Evolutionary conservation across 1,284 basidiomycete genomes (phyloP).

Genomic region (Clitocybe nebularis): DNA sequence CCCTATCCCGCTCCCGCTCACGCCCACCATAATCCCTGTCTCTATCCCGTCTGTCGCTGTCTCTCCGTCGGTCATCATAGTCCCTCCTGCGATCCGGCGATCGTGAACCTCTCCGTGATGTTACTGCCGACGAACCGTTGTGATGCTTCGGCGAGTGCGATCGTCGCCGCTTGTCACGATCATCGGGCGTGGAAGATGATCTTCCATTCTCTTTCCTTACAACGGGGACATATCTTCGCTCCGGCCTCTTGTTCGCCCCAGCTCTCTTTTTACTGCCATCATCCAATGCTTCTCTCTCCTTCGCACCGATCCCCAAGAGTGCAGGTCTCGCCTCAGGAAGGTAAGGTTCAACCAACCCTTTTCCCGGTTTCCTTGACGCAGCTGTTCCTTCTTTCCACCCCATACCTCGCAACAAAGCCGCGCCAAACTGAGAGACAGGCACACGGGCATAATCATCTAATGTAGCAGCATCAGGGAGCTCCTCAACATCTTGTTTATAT

Average conservation of each 20-base stretch:
- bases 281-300: conserved; percentile 68
- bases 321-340: conserved; percentile 79
- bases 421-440: conserved; percentile 91
- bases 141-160: conserved; percentile 36
- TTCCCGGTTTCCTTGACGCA: conserved; percentile 55
- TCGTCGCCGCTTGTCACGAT: conserved; percentile 25
- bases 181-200: conserved; percentile 22
- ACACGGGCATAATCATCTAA: conserved; percentile 88
- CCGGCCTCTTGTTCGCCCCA: conserved; percentile 42
- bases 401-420: conserved; percentile 93
- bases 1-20: conserved; percentile 16
- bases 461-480: conserved; percentile 73
- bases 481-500: conserved; percentile 73
- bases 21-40: conserved; percentile 22
- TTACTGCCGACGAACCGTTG: conserved; percentile 21
- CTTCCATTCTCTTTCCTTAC: conserved; percentile 51
- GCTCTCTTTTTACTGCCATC: conserved; percentile 55
- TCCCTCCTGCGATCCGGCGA: conserved; percentile 27
- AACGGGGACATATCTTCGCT: conserved; percentile 76
- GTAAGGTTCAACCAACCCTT: conserved; percentile 69
- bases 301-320: conserved; percentile 87
- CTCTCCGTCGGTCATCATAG: conserved; percentile 20
- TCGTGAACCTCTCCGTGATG: conserved; percentile 28
- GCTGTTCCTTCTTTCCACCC: conserved; percentile 88
- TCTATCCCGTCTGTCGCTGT: conserved; percentile 12